phyloP scores from a whole-genome alignment of 108 stramenopile genomes.

The Nannochloropsis oceanica region DNA sequence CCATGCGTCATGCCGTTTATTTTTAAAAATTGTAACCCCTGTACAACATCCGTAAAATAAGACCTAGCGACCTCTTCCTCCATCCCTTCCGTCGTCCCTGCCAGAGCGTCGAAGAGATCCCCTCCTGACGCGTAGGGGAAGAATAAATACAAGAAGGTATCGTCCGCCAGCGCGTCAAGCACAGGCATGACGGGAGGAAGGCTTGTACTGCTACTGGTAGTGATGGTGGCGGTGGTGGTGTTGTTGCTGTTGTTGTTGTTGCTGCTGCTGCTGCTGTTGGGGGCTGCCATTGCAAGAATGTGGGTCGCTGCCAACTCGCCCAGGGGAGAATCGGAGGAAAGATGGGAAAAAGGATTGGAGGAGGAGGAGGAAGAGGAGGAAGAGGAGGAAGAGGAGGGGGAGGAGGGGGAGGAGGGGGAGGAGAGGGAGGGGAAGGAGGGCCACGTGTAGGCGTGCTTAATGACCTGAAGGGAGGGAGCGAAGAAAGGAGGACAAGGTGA shows the following conservation, averaged over 20 bases:
- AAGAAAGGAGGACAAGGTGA: too few relatives aligned
- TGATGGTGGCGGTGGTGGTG: background rate
- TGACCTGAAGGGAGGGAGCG: too few relatives aligned
- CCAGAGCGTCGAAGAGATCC: background rate
- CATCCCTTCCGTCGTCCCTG: background rate
- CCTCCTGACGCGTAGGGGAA: background rate
- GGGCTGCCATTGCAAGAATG: background rate
- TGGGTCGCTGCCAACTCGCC: background rate
- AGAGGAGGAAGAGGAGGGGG: background rate
- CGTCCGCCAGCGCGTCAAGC: background rate
- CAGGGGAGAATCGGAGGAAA: background rate
- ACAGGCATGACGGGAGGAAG: background rate
- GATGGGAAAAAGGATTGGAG: background rate
- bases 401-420: background rate
- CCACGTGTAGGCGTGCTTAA: too few relatives aligned
- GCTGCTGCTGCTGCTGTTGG: background rate
- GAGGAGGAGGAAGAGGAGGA: background rate
- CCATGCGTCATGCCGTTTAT: background rate
- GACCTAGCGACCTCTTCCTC: background rate
- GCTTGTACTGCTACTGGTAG: background rate
- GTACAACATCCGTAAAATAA: background rate
- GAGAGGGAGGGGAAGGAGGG: too few relatives aligned
- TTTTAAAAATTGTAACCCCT: background rate
- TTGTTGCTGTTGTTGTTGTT: background rate
- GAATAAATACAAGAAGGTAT: background rate